Base-by-base conservation (phyloP, 1,284 basidiomycete species). In the Kwoniella shivajii region DNA sequence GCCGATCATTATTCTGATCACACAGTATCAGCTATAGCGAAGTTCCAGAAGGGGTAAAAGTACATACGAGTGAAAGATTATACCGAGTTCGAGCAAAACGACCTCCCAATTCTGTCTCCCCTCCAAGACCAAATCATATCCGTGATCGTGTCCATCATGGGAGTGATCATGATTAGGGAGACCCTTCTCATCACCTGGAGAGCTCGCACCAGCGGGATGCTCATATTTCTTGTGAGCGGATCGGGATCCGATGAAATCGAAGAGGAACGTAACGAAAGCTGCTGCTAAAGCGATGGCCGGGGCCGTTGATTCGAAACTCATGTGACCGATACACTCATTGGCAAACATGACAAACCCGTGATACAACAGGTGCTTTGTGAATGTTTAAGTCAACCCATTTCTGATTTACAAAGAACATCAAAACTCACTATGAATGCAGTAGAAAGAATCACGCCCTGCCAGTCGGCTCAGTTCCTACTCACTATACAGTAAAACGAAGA, bases 321-420 rank as follows among this genome's bases (percentile, higher is more conserved):
- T 65, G 16, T 77, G 68, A 1, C 79, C 77, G 22, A 81, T 59
- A 59, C 80, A 80, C n/a, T 75, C 68, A 65, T 78, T 78, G 50
- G 56, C 54, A 52, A 73, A 73, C 69, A 71, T 73, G 59, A 79
- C 57, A 56, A 81, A 78, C 1, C 76, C 73, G 60, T 80, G 78
- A 60, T 71, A 76, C 0, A 81, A 68, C 0, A 81, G 67, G 54
- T 81, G 80, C 61, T 64, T 20, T 16, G 26, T 9, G 37, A 26
- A 4, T 7, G 11, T 33, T 11, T 31, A 6, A n/a, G n/a, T n/a
- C n/a, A 22, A 13, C 7, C 14, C 6, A 5, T 36, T 11, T 14
- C 43, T 3, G 33, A 16, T 11, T 31, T 18, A 3, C 10, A 38
- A 14, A 27, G 27, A 14, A 24, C 9, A 30, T 6, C 20, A 3